A percentile compares a stretch with the other conserved stretches of the same genome.
Evolutionary conservation across 345 rosid genomes (phyloP).

Genomic region (Euphorbia peplus): DNA sequence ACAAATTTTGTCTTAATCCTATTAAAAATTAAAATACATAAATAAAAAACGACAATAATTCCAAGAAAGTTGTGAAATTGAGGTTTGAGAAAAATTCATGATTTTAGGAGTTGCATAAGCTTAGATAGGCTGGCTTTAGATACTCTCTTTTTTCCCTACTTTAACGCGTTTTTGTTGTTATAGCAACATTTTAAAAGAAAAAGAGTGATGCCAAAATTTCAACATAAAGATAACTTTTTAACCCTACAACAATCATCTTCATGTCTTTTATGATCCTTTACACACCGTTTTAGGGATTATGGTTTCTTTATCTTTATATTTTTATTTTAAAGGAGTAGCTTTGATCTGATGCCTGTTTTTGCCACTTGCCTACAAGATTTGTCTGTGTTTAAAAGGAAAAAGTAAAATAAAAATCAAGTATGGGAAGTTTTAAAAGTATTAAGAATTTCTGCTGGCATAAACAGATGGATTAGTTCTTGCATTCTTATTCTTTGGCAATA

Average conservation of each 20-base stretch:
- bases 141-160: neutral
- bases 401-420: too few species aligned
- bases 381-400: too few species aligned
- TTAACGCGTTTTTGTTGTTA: neutral
- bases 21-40: neutral
- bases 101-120: neutral
- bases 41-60: conserved; percentile 2
- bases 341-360: neutral
- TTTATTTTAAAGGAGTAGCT: neutral
- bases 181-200: neutral
- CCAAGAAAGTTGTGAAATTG: conserved; percentile 9
- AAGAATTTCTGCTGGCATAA: too few species aligned
- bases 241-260: too few species aligned
- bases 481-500: too few species aligned
- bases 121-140: neutral
- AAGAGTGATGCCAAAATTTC: neutral
- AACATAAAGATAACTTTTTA: neutral
- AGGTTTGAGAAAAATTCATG: neutral
- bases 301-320: neutral
- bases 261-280: too few species aligned
- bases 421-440: too few species aligned
- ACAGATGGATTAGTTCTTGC: too few species aligned
- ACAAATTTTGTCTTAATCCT: too few species aligned
- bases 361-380: neutral
- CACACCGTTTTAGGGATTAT: neutral